phyloP scores from a whole-genome alignment of 768 basidiomycete species.

The Leccinum olivaceopallidum region DNA sequence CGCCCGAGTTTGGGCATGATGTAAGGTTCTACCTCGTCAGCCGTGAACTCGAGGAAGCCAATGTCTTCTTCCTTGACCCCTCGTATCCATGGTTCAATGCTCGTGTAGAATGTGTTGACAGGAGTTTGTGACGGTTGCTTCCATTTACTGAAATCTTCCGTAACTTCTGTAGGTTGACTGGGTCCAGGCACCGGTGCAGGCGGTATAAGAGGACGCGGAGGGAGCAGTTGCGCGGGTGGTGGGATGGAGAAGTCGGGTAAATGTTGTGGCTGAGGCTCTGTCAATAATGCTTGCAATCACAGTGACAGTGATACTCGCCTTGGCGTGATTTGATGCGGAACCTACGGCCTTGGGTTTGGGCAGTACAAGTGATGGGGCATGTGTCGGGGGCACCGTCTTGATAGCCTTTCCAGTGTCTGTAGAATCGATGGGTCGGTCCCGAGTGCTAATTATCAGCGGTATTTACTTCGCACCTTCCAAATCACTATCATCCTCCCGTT shows the following conservation, averaged over 20 bases:
- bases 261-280: constrained; percentile 23
- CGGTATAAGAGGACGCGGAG: constrained; percentile 61
- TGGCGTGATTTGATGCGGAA: constrained; percentile 45
- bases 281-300: constrained; percentile 12
- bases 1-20: constrained; percentile 81
- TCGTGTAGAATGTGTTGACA: constrained; percentile 80
- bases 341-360: constrained; percentile 59
- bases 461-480: constrained; percentile 52
- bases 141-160: constrained; percentile 84
- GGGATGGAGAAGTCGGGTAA: constrained; percentile 69
- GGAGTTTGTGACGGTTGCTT: constrained; percentile 74
- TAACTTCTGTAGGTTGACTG: constrained; percentile 79
- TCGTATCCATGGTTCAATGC: constrained; percentile 88
- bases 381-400: constrained; percentile 59
- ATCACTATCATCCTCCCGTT: constrained; percentile 77
- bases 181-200: constrained; percentile 74
- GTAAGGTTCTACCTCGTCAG: constrained; percentile 88
- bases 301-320: constrained; percentile 41
- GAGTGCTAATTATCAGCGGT: background rate
- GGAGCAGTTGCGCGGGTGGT: constrained; percentile 47
- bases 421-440: constrained; percentile 10
- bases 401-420: constrained; percentile 53
- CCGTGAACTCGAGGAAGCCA: constrained; percentile 87
- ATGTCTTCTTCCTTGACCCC: constrained; percentile 93
- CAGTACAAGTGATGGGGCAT: constrained; percentile 38